Percentiles rank a stretch among this genome's conserved stretches.
phyloP scores from a whole-genome alignment of 192 early-diverging fungal species.

The Funneliformis mosseae region DNA sequence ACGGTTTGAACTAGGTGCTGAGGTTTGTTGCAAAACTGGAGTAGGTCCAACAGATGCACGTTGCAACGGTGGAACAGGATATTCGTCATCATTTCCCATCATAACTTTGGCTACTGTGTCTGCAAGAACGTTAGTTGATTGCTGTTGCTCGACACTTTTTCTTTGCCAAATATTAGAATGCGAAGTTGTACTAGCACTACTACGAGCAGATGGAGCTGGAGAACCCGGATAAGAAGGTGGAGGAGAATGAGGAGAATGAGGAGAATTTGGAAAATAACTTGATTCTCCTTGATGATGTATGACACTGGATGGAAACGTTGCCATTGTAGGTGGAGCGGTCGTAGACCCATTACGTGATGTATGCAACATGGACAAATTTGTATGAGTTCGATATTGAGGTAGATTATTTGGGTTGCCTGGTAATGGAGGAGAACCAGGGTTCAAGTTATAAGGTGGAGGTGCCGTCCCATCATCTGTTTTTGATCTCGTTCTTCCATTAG shows the following conservation, averaged over 20 bases:
- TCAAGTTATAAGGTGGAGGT: conserved; percentile 39
- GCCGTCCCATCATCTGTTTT: conserved; percentile 43
- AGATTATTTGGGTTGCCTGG: conserved; percentile 35
- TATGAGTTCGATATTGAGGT: conserved; percentile 29
- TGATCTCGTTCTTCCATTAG: conserved; percentile 41
- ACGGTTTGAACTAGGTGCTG: conserved; percentile 32
- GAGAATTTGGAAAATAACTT: conserved; percentile 51
- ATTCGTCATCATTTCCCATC: conserved; percentile 43
- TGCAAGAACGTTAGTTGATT: conserved; percentile 35
- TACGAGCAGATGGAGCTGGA: conserved; percentile 44
- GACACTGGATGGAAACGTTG: conserved; percentile 37
- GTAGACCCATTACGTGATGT: conserved; percentile 33
- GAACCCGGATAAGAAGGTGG: conserved; percentile 61
- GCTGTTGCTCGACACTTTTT: conserved; percentile 41
- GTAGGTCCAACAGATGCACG: conserved; percentile 29
- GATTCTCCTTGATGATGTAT: conserved; percentile 31
- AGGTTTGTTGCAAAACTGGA: neutral
- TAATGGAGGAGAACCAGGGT: conserved; percentile 21
- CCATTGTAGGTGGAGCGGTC: neutral
- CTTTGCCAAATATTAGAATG: conserved; percentile 41
- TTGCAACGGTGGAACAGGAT: conserved; percentile 41
- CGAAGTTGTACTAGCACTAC: conserved; percentile 34
- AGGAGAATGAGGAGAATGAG: too few relatives aligned
- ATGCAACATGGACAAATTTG: conserved; percentile 45
- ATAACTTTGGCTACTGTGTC: conserved; percentile 59